Base-by-base conservation (phyloP, 345 rosid species). In the Bretschneidera sinensis region DNA sequence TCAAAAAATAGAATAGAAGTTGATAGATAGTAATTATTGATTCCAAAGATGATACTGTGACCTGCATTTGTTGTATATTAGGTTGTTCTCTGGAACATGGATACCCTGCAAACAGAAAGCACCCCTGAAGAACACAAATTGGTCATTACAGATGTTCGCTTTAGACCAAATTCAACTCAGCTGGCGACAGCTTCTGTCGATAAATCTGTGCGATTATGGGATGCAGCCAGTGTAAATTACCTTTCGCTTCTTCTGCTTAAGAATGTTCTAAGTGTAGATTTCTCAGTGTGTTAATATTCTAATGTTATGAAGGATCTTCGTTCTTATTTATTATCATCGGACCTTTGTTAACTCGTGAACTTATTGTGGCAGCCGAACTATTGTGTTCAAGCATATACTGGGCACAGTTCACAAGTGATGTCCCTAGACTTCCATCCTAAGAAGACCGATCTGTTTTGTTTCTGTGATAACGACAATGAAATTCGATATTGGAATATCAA, bases 371-470 rank as follows among this genome's bases (percentile, higher is more conserved):
- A 84, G 94, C 84, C 89, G 53, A 78, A 69, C 71, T 72, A 51
- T 52, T 76, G 69, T 68, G 56, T 74, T 69, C 73, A 74, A 43
- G 78, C 78, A 43, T 75, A 69, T 61, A 84, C 79, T 1, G 74
- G 68, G n/a, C 92, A 79, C 66, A 60, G 45, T 63, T 78, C 86
- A 25, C 73, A 84, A 4, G 65, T 86, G 21, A 75, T 82, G 85
- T 84, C 89, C 64, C 81, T 86, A 4, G 89, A 86, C 57, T 86
- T 86, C 74, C 89, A 86, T 54, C 94, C 87, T 21, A 78, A 66
- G 71, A 84, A 84, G 69, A 78, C 78, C 0, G 83, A 86, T 59
- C 71, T 86, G 60, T 78, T 84, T 57, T 82, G 94, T 52, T 82
- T 75, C 55, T 81, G 83, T 54, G 89, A 86, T 48, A 67, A 64